Evolutionary conservation across 495 filamentous ascomycete genomes (phyloP).

Genomic region (Talaromyces proteolyticus): DNA sequence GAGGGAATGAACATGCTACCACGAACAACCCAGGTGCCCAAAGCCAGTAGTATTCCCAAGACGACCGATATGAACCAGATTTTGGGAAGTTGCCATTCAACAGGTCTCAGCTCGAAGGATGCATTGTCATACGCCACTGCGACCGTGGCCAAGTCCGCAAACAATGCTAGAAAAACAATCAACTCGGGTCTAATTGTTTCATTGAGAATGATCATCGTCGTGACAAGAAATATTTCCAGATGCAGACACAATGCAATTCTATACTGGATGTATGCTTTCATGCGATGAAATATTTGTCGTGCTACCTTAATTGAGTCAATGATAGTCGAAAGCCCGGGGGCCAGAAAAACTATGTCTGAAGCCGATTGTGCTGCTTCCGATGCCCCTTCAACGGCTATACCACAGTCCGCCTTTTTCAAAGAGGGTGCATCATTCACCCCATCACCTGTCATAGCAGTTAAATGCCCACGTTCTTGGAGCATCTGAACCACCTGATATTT

Average conservation of each 20-base stretch:
- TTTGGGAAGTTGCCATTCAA: constrained; percentile 73
- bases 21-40: constrained; percentile 65
- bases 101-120: constrained; percentile 61
- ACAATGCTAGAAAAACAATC: constrained; percentile 67
- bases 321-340: constrained; percentile 67
- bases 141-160: constrained; percentile 69
- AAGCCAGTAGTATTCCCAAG: constrained; percentile 56
- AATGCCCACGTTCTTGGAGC: constrained; percentile 91
- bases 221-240: constrained; percentile 67
- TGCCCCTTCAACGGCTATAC: constrained; percentile 69
- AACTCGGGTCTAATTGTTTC: constrained; percentile 62
- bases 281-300: constrained; percentile 72
- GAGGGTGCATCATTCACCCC: constrained; percentile 97
- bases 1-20: constrained; percentile 59
- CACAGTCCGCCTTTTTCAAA: constrained; percentile 85
- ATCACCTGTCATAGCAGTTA: constrained; percentile 97
- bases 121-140: constrained; percentile 71
- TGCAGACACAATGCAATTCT: constrained; percentile 72
- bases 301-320: constrained; percentile 71
- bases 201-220: constrained; percentile 68
- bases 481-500: constrained; percentile 98
- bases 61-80: constrained; percentile 69
- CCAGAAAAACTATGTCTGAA: constrained; percentile 71
- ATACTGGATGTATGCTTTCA: constrained; percentile 76
- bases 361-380: constrained; percentile 70